Evolutionary conservation across 768 basidiomycete genomes (phyloP).

Genomic region (Hortiboletus campestris): DNA sequence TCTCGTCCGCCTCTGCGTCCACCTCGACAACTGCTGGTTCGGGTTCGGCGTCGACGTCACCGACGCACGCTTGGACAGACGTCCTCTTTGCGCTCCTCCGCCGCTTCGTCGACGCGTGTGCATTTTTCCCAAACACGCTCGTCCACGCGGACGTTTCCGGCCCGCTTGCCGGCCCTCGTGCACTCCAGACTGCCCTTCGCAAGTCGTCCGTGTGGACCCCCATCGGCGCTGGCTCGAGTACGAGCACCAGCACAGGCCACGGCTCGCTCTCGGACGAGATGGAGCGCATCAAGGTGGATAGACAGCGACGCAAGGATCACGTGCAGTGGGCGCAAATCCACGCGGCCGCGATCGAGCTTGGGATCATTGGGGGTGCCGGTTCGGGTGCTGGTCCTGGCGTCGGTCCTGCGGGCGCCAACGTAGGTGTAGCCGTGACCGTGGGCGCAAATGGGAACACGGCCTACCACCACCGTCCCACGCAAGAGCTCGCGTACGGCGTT

Average conservation of each 20-base stretch:
- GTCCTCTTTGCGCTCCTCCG: constrained; percentile 32
- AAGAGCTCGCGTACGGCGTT: constrained; percentile 43
- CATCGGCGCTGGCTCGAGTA: background rate
- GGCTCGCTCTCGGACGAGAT: constrained; percentile 55
- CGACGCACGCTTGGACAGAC: constrained; percentile 7
- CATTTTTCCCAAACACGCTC: constrained; percentile 47
- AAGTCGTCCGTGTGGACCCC: constrained; percentile 56
- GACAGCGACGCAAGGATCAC: constrained; percentile 61
- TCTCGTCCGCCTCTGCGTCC: constrained; percentile 5
- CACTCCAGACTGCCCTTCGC: constrained; percentile 58
- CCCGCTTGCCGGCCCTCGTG: constrained; percentile 53
- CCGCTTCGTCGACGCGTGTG: constrained; percentile 51
- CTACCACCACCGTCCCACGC: constrained; percentile 29
- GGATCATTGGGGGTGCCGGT: constrained; percentile 36
- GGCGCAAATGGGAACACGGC: constrained; percentile 21
- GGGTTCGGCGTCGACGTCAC: constrained; percentile 23
- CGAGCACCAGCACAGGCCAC: background rate
- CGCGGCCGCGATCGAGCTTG: constrained; percentile 60
- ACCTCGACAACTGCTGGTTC: constrained; percentile 38
- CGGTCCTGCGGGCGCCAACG: background rate
- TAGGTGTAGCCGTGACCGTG: background rate
- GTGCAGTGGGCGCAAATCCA: constrained; percentile 69
- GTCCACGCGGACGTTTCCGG: constrained; percentile 56
- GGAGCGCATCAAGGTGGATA: constrained; percentile 58
- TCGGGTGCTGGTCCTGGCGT: background rate